Percentiles rank a stretch among this genome's conserved stretches.
Evolutionary conservation across 2,329 filamentous ascomycete genomes (phyloP).

Genomic region (Leptosphaerulina australis): DNA sequence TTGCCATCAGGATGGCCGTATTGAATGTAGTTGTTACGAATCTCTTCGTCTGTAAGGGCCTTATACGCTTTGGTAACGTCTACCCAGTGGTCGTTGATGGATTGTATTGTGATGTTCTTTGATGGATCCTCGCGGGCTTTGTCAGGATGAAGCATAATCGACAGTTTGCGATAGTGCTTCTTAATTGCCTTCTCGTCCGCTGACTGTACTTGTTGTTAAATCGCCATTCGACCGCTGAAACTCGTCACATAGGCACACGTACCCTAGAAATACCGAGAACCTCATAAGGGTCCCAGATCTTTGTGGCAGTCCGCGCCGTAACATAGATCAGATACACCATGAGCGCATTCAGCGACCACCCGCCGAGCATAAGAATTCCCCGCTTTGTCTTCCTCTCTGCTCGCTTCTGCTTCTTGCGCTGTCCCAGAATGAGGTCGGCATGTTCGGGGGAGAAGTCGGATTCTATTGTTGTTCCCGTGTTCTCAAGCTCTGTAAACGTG

Average conservation of each 20-base stretch:
- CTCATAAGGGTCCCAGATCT: slow-evolving; percentile 96
- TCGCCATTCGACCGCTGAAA: slow-evolving; percentile 3
- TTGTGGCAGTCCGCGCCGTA: slow-evolving; percentile 71
- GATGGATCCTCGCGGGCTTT: slow-evolving; percentile 82
- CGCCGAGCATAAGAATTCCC: slow-evolving; percentile 73
- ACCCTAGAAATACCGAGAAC: slow-evolving; percentile 87
- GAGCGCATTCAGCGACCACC: slow-evolving; percentile 83
- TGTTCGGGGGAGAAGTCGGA: slow-evolving; percentile 81
- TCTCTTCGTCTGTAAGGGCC: slow-evolving; percentile 93
- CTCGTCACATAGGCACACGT: slow-evolving; percentile 37
- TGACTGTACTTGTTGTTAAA: slow-evolving; percentile 60
- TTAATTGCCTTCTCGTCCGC: slow-evolving; percentile 90
- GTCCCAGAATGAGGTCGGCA: slow-evolving; percentile 79
- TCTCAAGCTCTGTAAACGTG: slow-evolving; percentile 66
- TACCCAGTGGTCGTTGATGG: slow-evolving; percentile 85
- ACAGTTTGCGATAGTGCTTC: slow-evolving; percentile 84
- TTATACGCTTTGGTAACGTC: slow-evolving; percentile 98
- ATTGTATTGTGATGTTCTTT: slow-evolving; percentile 88
- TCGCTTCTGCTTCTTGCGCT: slow-evolving; percentile 85
- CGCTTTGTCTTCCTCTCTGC: slow-evolving; percentile 89
- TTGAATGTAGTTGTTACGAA: slow-evolving; percentile 95
- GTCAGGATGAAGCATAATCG: slow-evolving; percentile 88
- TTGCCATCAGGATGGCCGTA: slow-evolving; percentile 97
- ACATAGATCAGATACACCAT: slow-evolving; percentile 91
- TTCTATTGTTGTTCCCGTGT: slow-evolving; percentile 80